Evolutionary conservation across 257 asterid species (phyloP), one percentile per base, ranked within the genome.

Genomic region (Capsicum rhomboideum): DNA sequence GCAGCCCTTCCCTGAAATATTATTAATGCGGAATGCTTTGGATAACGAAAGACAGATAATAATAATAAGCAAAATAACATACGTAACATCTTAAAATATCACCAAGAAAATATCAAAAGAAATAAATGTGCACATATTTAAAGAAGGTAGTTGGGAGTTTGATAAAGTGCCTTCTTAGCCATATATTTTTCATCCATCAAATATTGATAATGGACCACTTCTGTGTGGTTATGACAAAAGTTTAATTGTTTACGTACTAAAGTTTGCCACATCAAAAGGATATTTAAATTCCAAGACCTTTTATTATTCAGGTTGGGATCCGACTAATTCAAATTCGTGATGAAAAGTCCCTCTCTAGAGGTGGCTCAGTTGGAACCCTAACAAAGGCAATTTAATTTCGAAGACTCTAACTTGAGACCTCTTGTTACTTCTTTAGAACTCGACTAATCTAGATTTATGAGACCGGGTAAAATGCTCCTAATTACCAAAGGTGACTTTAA

Each of bases 301-400:
- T 61, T 7, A 6, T 14, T 64, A 0, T 14, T n/a, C 2, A 0
- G 0, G 13, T 28, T 14, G 6, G 6, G 11, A 26, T 0, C 13
- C 5, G 40, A 26, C 10, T 63, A 63, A 63, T 63, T 6, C 5
- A 2, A 2, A 63, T 26, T 63, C 2, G 29, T 2, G 0, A 63
- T 6, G 0, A 7, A 28, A 2, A 61, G 16, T 59, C 0, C 21
- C 2, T 21, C 37, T 4, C 37, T 31, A 46, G n/a, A n/a, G n/a
- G n/a, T n/a, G n/a, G n/a, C n/a, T n/a, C n/a, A n/a, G n/a, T n/a
- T n/a, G n/a, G 14, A 46, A 46, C 52, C 8, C 12, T 46, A 46
- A 8, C 52, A 46, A 8, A 46, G 52, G 14, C 13, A 13, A 10
- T 10, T 46, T 10, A 46, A 46, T 8, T 46, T 31, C 37, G 4